Evolutionary conservation across 495 filamentous ascomycete species (phyloP), one percentile per base, ranked within the genome.

Genomic region (Xylaria telfairii): DNA sequence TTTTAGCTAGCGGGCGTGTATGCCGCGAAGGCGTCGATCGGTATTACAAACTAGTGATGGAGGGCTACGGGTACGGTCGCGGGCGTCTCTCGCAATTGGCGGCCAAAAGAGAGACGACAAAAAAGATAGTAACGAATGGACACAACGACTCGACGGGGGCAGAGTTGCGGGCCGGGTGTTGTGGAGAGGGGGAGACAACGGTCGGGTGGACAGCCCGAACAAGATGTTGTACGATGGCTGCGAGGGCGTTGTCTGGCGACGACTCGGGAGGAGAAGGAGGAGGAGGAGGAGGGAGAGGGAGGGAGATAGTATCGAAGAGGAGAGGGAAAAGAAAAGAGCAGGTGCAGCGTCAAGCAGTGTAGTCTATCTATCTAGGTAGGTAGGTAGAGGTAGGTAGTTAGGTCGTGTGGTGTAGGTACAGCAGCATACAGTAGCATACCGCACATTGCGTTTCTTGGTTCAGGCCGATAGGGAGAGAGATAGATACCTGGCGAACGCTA

Each of bases 101-200:
- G 30, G 44, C 41, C 24, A 34, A 42, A 9, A 53, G 28, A 53
- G n/a, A 53, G 3, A 28, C 21, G 37, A 59, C 56, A 72, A 64
- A 65, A 63, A 44, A 21, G 26, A 51, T 56, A 65, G 61, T 65
- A 65, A 65, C 68, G 68, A 70, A 70, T 65, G 68, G 68, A 70
- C 68, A 54, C 68, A 59, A 65, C 68, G 24, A 47, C 68, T 62
- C 46, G 42, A 44, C 30, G 39, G 19, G 44, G 42, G 42, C 42
- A 24, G 30, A 42, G 53, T 42, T 62, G 46, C 59, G 67, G 67
- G 56, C 51, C 59, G 67, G 32, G 67, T 62, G 17, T 56, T 41
- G 54, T 68, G 67, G 57, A 46, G 67, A 68, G 67, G 67, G 37
- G 57, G 8, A 62, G 57, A 54, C 67, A 63, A 63, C 67, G 64